phyloP scores from a whole-genome alignment of 2,329 filamentous ascomycete species.

The Cyclaneusma minus region DNA sequence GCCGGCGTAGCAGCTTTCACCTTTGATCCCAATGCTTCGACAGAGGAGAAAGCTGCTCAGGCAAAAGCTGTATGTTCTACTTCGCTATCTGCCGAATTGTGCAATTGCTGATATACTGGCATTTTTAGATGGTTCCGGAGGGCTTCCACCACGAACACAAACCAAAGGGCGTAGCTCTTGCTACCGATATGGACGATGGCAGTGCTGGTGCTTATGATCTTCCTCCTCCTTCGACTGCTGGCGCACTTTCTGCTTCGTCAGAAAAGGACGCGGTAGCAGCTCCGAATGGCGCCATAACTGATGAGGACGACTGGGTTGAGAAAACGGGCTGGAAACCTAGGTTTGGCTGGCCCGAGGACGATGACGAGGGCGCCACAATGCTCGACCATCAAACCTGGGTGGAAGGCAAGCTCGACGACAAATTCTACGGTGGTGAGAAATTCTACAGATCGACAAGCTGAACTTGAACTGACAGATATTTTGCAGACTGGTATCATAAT shows the following conservation, averaged over 20 bases:
- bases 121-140: conserved; percentile 43
- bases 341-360: conserved; percentile 53
- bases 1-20: conserved; percentile 68
- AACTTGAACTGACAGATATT: no score
- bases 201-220: conserved; percentile 58
- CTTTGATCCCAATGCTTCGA: conserved; percentile 74
- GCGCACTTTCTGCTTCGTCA: conserved; percentile 37
- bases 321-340: conserved; percentile 77
- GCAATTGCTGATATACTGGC: conserved; percentile 2
- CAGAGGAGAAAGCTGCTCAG: conserved; percentile 72
- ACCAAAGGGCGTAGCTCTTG: conserved; percentile 52
- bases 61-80: conserved; percentile 50
- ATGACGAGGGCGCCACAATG: conserved; percentile 44
- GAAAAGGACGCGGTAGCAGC: conserved; percentile 32
- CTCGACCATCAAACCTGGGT: conserved; percentile 81
- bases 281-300: conserved; percentile 35
- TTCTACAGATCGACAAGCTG: conserved; percentile 3
- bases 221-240: conserved; percentile 56
- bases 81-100: conserved; percentile 1
- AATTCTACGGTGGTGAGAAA: conserved; percentile 76
- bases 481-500: conserved; percentile 95
- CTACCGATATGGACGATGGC: conserved; percentile 66
- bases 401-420: conserved; percentile 72
- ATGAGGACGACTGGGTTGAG: conserved; percentile 36
- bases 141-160: conserved; percentile 45